Base-by-base conservation (phyloP, 495 filamentous ascomycete genomes). In the Halenospora varia region DNA sequence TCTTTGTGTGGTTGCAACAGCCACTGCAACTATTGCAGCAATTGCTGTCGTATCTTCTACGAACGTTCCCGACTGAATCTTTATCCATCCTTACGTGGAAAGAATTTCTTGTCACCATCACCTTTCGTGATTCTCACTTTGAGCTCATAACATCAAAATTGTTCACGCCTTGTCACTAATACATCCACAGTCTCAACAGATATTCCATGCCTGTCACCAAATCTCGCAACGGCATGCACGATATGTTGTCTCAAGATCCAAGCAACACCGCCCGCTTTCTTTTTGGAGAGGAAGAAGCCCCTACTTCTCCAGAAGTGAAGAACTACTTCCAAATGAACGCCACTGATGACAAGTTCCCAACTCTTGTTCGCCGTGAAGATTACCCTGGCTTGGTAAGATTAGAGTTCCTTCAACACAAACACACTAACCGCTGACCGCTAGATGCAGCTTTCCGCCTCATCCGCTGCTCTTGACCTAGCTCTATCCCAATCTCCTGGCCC, bases 141-240 rank as follows among this genome's bases (percentile, higher is more conserved):
- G 24, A 29, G 4, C 17, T 29, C 17, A 48, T 44, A 26, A 26
- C 35, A 46, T 47, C 22, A 29, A 2, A 25, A 25, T 24, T 42
- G 11, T 44, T 51, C 66, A 39, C 56, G 55, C 53, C 65, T 64
- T 58, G 54, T 70, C 25, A 44, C 67, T 61, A 66, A 72, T 59
- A 46, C 51, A 48, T 22, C 45, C 3, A 35, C 53, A 92, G 88
- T 53, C 77, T 85, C 51, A 91, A 96, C 67, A 86, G 92, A 44
- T 91, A 93, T 69, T 96, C 91, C 9, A 92, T 96, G 88, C 92
- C 92, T 8, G 84, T 89, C 24, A 87, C 85, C 48, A 83, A 81
- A 60, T 82, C 77, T 60, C 80, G 88, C 42, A 77, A 77, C 23
- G 84, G 85, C 44, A 64, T 77, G 59, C 70, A 73, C 60, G 78